These are phyloP conservation scores for Auriscalpium microsporum DNA, from an alignment of 768 basidiomycete genomes.

Conservation along the genomic window DNA sequence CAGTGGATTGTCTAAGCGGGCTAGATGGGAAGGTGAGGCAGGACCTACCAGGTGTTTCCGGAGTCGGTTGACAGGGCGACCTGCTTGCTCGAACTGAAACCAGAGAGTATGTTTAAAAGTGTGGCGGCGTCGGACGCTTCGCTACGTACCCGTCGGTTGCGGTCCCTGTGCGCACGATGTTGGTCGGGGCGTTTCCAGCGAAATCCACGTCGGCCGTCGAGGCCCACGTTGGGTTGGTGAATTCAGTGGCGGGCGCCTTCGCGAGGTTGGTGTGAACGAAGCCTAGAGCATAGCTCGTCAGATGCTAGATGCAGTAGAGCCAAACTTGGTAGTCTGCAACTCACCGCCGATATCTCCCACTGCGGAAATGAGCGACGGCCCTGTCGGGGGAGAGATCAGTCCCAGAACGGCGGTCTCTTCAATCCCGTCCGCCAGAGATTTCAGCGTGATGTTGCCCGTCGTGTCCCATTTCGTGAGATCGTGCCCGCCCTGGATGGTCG, in stretches of 20 bases:
- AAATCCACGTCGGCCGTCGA: slow-evolving; percentile 44
- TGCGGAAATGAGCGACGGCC: slow-evolving; percentile 47
- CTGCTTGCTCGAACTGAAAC: slow-evolving; percentile 38
- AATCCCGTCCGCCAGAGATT: slow-evolving; percentile 54
- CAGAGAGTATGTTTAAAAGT: too few species aligned
- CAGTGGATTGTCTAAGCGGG: too few species aligned
- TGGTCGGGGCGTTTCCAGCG: slow-evolving; percentile 41
- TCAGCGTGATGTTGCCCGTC: slow-evolving; percentile 47
- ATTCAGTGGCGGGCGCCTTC: slow-evolving; percentile 30
- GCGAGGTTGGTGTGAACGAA: slow-evolving; percentile 40
- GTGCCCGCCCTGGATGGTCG: slow-evolving; percentile 52
- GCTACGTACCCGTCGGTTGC: slow-evolving; percentile 1
- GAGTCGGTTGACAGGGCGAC: slow-evolving; percentile 49
- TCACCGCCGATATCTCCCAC: slow-evolving; percentile 48
- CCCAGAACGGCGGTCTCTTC: slow-evolving; percentile 54
- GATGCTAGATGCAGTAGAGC: neutral
- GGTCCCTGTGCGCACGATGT: slow-evolving; percentile 46
- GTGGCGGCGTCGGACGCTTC: neutral
- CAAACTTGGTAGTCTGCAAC: neutral
- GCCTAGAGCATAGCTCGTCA: slow-evolving; percentile 23
- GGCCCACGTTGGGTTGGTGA: slow-evolving; percentile 40
- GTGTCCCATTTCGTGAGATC: slow-evolving; percentile 55
- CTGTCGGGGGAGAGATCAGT: slow-evolving; percentile 54
- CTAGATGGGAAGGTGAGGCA: too few species aligned
- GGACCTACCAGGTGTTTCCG: slow-evolving; percentile 40